A percentile compares a stretch with the other conserved stretches of the same genome.
Evolutionary conservation across 192 early-diverging fungal species (phyloP).

Genomic region (Geranomyces michiganensis): DNA sequence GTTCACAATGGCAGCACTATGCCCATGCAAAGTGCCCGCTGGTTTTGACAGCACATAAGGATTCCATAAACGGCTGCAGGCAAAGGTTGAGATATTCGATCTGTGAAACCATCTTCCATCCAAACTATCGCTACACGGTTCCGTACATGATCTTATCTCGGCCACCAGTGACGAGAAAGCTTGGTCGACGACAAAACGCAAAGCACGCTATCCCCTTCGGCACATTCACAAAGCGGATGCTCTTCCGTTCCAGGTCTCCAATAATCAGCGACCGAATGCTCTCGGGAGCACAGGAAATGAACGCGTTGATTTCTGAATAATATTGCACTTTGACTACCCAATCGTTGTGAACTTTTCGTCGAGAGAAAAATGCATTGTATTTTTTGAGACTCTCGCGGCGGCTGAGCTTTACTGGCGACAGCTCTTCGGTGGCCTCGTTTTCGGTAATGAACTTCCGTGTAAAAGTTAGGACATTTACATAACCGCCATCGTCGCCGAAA

Average conservation of each 20-base stretch:
- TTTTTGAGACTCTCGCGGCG: slow-evolving; percentile 48
- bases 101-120: neutral
- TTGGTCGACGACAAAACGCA: slow-evolving; percentile 62
- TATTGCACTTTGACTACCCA: slow-evolving; percentile 66
- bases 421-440: slow-evolving; percentile 42
- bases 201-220: slow-evolving; percentile 67
- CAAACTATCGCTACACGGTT: neutral
- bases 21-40: slow-evolving; percentile 58
- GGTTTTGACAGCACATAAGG: slow-evolving; percentile 69
- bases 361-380: slow-evolving; percentile 51
- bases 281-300: slow-evolving; percentile 61
- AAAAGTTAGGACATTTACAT: slow-evolving; percentile 58
- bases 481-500: slow-evolving; percentile 67
- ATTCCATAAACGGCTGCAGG: slow-evolving; percentile 63
- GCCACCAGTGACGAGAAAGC: slow-evolving; percentile 66
- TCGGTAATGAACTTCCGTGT: slow-evolving; percentile 56
- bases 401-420: slow-evolving; percentile 50
- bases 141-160: slow-evolving; percentile 65
- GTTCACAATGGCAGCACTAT: slow-evolving; percentile 53
- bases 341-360: slow-evolving; percentile 63
- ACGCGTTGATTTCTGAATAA: slow-evolving; percentile 63
- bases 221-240: slow-evolving; percentile 52
- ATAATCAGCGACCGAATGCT: slow-evolving; percentile 54
- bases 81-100: neutral
- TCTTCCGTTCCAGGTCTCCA: slow-evolving; percentile 63